Evolutionary conservation across 2,329 filamentous ascomycete species (phyloP).

Genomic region (Plectosphaerella sp.): DNA sequence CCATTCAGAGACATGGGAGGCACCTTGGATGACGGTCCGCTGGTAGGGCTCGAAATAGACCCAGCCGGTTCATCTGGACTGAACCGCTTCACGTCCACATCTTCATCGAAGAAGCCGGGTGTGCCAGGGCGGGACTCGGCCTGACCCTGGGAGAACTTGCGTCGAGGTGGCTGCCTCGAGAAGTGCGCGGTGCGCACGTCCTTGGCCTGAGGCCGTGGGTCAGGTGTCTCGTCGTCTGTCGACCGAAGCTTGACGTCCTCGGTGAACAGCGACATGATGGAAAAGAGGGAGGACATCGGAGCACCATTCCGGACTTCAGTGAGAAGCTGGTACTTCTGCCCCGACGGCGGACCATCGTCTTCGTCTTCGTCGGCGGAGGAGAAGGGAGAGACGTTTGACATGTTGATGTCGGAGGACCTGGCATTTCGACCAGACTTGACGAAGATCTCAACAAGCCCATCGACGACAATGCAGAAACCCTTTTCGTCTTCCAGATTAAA

Average conservation of each 20-base stretch:
- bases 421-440: slow-evolving; percentile 76
- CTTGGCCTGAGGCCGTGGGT: slow-evolving; percentile 7
- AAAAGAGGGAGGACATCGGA: slow-evolving; percentile 97
- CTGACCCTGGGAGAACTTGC: neutral
- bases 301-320: slow-evolving; percentile 98
- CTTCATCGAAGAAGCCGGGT: slow-evolving; percentile 5
- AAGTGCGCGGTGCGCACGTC: neutral
- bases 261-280: slow-evolving; percentile 93
- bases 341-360: slow-evolving; percentile 53
- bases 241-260: slow-evolving; percentile 82
- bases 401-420: slow-evolving; percentile 31
- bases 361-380: slow-evolving; percentile 53
- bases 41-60: slow-evolving; percentile 3
- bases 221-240: slow-evolving; percentile 52
- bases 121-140: slow-evolving; percentile 9
- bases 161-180: neutral
- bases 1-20: slow-evolving; percentile 64
- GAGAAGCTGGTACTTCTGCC: slow-evolving; percentile 85
- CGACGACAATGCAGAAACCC: slow-evolving; percentile 94
- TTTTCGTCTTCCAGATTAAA: slow-evolving; percentile 95
- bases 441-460: slow-evolving; percentile 95
- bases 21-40: slow-evolving; percentile 42
- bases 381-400: slow-evolving; percentile 14
- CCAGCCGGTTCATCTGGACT: neutral
- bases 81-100: slow-evolving; percentile 5